Base-by-base conservation (phyloP, 1,139 yeast genomes). In the Diutina neorugosa region DNA sequence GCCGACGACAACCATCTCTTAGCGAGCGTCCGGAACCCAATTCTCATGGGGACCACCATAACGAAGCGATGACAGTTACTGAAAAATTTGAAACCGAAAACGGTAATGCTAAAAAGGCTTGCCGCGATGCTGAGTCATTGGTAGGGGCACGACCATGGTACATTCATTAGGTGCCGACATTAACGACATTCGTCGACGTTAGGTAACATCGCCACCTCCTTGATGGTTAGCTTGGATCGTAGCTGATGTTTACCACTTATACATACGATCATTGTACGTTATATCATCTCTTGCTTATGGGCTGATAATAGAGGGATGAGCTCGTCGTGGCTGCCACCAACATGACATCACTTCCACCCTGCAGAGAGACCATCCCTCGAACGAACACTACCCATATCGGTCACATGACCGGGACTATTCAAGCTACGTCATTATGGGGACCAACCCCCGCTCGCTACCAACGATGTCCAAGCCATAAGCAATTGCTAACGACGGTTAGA, bases 21-120 rank as follows among this genome's bases (percentile, higher is more conserved):
- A 44, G 57, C 56, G 19, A 55, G 49, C 3, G 50, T 52, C 53
- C 53, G 53, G 50, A 52, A 51, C 31, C 57, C 53, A 37, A 51
- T 34, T 46, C 19, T 46, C 27, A 27, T 16, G 14, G 27, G 50
- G 48, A 54, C 52, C 54, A 57, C 53, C 58, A 55, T 55, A 19
- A 4, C 37, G 37, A 23, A 8, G 40, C 12, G 52, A 23, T 37
- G 12, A 25, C 41, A 49, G 53, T 46, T 43, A 48, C 47, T 40
- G 51, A 21, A 49, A 54, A 51, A 52, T 51, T 54, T 53, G 47
- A 20, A 23, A 56, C 61, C 61, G 54, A 58, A 59, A 54, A 55
- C 56, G 61, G 61, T 56, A 59, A 59, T 59, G 61, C 57, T 59
- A 56, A 40, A 60, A 59, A 58, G 58, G 60, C 60, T 59, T 57